phyloP scores from a whole-genome alignment of 768 basidiomycete species.

The Epithele typhae region DNA sequence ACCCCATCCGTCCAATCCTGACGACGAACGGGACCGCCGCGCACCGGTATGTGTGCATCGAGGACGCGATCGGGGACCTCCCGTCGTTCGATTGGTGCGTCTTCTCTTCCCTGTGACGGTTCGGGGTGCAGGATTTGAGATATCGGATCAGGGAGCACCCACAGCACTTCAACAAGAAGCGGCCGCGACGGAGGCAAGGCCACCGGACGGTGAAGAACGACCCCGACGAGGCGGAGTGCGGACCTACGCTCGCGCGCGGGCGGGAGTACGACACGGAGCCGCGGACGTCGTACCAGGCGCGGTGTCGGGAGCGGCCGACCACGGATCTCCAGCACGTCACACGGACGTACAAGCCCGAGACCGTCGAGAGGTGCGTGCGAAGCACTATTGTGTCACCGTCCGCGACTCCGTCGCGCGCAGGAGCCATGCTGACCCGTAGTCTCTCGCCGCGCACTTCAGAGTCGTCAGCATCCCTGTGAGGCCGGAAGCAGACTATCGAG shows the following conservation, averaged over 20 bases:
- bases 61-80: conserved; percentile 73
- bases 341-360: conserved; percentile 41
- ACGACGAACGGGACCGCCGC: conserved; percentile 48
- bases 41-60: conserved; percentile 46
- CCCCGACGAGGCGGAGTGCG: conserved; percentile 18
- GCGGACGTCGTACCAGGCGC: conserved; percentile 37
- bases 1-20: conserved; percentile 40
- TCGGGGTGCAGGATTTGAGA: too few species aligned
- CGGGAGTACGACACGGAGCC: conserved; percentile 23
- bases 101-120: too few species aligned
- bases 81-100: conserved; percentile 69
- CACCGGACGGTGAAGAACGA: background rate
- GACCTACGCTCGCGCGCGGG: conserved; percentile 21
- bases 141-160: too few species aligned
- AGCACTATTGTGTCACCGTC: conserved; percentile 1
- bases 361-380: conserved; percentile 51
- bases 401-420: too few species aligned
- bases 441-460: conserved; percentile 29
- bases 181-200: too few species aligned
- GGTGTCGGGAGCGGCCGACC: conserved; percentile 41
- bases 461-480: conserved; percentile 55
- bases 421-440: background rate
- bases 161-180: too few species aligned
- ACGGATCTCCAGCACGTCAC: conserved; percentile 68
- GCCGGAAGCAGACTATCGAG: conserved; percentile 59